Conservation (phyloP, 345 rosid genomes). For the Excoecaria agallocha region DNA sequence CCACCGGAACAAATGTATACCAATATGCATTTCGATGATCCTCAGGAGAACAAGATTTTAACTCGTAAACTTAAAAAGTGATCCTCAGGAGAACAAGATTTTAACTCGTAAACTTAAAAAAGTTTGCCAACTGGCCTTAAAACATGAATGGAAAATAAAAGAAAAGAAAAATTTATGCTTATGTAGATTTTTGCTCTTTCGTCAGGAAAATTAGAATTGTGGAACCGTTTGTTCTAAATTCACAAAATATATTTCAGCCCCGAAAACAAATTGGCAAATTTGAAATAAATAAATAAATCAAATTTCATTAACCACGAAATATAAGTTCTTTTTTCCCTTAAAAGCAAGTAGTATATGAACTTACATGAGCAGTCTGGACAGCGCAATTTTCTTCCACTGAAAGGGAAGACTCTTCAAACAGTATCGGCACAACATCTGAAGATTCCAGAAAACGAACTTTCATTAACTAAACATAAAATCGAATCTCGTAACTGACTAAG, state of each 20-base stretch:
- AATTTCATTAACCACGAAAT: no score
- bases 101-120: no score
- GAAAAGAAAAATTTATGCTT: no score
- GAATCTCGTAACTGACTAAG: constrained; percentile 2
- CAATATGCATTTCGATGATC: neutral
- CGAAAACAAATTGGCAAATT: neutral
- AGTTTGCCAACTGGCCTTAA: no score
- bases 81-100: no score
- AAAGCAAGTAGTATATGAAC: neutral
- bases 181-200: no score
- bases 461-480: neutral
- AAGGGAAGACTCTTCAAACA: constrained; percentile 46
- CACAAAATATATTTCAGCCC: neutral
- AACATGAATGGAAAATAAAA: no score
- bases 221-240: no score
- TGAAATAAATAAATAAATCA: neutral
- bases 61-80: no score
- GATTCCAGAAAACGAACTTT: constrained; percentile 14
- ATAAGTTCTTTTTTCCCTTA: no score
- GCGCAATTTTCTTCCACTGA: constrained; percentile 41
- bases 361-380: constrained; percentile 43
- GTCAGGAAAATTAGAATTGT: no score
- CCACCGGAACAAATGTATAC: neutral
- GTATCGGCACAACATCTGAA: constrained; percentile 60
- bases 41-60: no score